Percentiles rank a stretch among this genome's conserved stretches.
phyloP scores from a whole-genome alignment of 1,139 yeast species.

The Protomyces pachydermus region DNA sequence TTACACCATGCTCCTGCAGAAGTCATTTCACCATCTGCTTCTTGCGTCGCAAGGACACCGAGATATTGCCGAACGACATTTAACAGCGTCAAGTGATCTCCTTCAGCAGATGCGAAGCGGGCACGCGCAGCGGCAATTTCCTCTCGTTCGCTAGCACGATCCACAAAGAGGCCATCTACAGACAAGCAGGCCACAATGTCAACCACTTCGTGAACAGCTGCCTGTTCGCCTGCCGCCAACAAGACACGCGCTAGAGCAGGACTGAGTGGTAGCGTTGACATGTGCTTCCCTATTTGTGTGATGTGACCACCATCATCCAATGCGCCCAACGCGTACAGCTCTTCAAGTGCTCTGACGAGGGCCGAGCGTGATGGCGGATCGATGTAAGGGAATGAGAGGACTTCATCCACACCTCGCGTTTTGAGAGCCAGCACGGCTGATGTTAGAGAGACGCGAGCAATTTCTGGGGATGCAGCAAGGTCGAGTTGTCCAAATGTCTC shows the following conservation, averaged over 20 bases:
- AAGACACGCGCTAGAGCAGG: constrained; percentile 70
- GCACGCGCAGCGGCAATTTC: constrained; percentile 54
- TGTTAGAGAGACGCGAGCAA: constrained; percentile 76
- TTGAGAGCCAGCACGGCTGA: constrained; percentile 80
- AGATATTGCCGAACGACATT: constrained; percentile 41
- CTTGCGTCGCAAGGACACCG: constrained; percentile 38
- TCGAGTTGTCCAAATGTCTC: constrained; percentile 58
- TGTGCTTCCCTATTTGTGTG: constrained; percentile 69
- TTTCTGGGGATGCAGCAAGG: constrained; percentile 86
- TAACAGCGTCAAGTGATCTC: constrained; percentile 58
- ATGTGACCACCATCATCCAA: constrained; percentile 69
- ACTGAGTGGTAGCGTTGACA: constrained; percentile 84
- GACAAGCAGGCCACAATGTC: constrained; percentile 91
- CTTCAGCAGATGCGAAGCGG: constrained; percentile 48
- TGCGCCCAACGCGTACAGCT: constrained; percentile 74
- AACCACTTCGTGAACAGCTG: constrained; percentile 53
- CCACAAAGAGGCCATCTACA: constrained; percentile 78
- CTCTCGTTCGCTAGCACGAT: constrained; percentile 78
- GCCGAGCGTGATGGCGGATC: constrained; percentile 83
- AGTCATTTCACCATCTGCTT: constrained; percentile 33
- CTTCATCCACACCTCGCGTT: constrained; percentile 74
- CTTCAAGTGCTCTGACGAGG: constrained; percentile 59
- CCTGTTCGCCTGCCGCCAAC: constrained; percentile 69
- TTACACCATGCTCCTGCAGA: constrained; percentile 58
- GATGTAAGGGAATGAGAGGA: constrained; percentile 85